A percentile compares a stretch with the other conserved stretches of the same genome.
Conservation (phyloP, 139 green algal genomes). For the Chloropicon primus region DNA sequence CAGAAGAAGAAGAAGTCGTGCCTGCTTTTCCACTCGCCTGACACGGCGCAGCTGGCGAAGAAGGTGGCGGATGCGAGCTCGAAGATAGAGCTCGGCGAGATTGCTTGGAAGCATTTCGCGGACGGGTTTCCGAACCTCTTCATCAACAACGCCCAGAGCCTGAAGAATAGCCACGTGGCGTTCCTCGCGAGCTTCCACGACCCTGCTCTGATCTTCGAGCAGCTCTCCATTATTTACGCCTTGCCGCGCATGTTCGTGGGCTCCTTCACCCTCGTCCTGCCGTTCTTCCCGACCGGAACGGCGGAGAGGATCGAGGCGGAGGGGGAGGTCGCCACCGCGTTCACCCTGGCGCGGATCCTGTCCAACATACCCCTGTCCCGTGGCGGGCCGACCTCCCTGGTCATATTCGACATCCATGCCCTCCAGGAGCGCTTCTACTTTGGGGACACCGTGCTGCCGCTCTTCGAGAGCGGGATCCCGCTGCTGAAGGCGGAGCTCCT, state of each 20-base stretch:
- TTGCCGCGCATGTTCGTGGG: conserved; percentile 87
- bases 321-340: conserved; percentile 63
- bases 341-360: conserved; percentile 89
- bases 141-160: conserved; percentile 73
- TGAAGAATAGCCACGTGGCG: conserved; percentile 86
- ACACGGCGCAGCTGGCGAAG: conserved; percentile 58
- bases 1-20: conserved; percentile 43
- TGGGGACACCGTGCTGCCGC: conserved; percentile 86
- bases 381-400: conserved; percentile 76
- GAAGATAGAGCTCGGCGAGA: conserved; percentile 61
- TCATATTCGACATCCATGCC: conserved; percentile 98
- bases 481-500: conserved; percentile 60
- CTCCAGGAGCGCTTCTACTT: conserved; percentile 99
- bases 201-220: conserved; percentile 81
- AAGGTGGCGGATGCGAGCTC: conserved; percentile 47
- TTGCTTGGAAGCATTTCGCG: conserved; percentile 77
- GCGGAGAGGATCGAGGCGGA: conserved; percentile 30
- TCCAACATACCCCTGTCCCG: conserved; percentile 84
- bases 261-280: conserved; percentile 93
- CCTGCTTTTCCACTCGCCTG: conserved; percentile 78
- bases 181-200: conserved; percentile 93
- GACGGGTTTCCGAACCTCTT: conserved; percentile 99
- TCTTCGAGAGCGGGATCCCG: conserved; percentile 91
- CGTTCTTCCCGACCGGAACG: conserved; percentile 94
- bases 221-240: conserved; percentile 94